Percentiles rank a stretch among this genome's conserved stretches.
These are phyloP conservation scores for Cubamyces sp. DNA, from an alignment of 768 basidiomycete species.

Conservation along the genomic window DNA sequence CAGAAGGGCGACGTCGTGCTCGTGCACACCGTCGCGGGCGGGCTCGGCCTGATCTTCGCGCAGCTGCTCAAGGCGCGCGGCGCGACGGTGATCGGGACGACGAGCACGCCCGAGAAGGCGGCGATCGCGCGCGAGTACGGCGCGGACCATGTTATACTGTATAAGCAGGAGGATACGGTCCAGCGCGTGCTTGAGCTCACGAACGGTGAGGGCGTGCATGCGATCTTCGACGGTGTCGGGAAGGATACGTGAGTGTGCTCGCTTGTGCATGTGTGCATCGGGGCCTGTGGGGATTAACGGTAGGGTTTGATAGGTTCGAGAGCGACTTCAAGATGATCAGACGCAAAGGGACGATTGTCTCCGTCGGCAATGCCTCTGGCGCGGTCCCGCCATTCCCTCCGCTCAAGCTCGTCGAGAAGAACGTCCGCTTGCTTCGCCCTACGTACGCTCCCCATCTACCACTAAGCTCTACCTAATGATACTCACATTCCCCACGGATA, in stretches of 20 bases:
- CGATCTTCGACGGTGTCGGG: conserved; percentile 91
- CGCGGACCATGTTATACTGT: conserved; percentile 84
- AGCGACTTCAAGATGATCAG: conserved; percentile 79
- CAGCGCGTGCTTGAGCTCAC: conserved; percentile 75
- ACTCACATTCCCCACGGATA: conserved; percentile 35
- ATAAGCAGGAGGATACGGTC: conserved; percentile 73
- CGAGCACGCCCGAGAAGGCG: conserved; percentile 82
- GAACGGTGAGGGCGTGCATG: conserved; percentile 79
- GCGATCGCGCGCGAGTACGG: conserved; percentile 75
- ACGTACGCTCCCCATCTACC: conserved; percentile 44
- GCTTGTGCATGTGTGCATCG: background rate
- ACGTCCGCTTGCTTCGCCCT: conserved; percentile 78
- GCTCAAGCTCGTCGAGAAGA: conserved; percentile 77
- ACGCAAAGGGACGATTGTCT: conserved; percentile 89
- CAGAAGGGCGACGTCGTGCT: conserved; percentile 78
- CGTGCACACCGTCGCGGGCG: conserved; percentile 90
- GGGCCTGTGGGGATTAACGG: background rate
- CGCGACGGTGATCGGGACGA: conserved; percentile 92
- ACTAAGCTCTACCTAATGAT: background rate
- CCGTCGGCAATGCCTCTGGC: conserved; percentile 92
- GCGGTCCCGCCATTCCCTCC: conserved; percentile 76
- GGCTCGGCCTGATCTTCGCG: conserved; percentile 69
- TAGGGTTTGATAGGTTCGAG: conserved; percentile 56
- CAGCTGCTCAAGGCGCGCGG: conserved; percentile 74
- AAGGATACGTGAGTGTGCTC: conserved; percentile 77